These are phyloP conservation scores for Solanum gracilifrons DNA, from an alignment of 257 asterid species.

Conservation along the genomic window DNA sequence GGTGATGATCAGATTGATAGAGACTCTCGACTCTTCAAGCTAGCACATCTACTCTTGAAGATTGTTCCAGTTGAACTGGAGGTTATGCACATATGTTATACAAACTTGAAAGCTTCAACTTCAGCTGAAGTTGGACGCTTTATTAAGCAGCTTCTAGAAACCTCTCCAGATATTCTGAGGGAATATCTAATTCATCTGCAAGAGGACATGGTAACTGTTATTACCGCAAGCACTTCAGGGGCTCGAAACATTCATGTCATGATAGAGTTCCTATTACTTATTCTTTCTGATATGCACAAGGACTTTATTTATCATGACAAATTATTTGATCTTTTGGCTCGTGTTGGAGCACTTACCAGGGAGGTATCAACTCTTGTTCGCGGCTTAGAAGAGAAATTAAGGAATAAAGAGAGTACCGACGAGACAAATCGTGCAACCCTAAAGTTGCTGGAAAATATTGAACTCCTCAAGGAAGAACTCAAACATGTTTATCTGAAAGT, in stretches of 20 bases:
- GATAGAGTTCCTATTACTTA: neutral
- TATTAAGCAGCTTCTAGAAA: too few species aligned
- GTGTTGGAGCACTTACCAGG: neutral
- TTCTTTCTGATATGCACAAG: neutral
- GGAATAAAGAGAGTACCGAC: neutral
- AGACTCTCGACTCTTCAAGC: too few species aligned
- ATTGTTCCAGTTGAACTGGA: too few species aligned
- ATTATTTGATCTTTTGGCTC: neutral
- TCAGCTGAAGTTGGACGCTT: too few species aligned
- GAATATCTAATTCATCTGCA: too few species aligned
- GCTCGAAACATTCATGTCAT: neutral
- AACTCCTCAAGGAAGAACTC: neutral
- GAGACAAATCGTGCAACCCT: neutral
- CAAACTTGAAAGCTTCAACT: too few species aligned
- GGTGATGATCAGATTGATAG: too few species aligned
- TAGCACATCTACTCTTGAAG: too few species aligned
- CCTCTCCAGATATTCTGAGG: rapidly evolving
- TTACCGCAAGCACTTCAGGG: neutral
- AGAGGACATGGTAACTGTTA: too few species aligned
- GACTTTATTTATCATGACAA: neutral
- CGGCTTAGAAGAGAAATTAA: neutral
- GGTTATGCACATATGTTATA: too few species aligned
- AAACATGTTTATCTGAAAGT: too few species aligned
- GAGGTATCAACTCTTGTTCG: neutral
- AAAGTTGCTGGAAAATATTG: neutral